phyloP scores from a whole-genome alignment of 2,329 filamentous ascomycete genomes.

The Colletotrichum sp. region DNA sequence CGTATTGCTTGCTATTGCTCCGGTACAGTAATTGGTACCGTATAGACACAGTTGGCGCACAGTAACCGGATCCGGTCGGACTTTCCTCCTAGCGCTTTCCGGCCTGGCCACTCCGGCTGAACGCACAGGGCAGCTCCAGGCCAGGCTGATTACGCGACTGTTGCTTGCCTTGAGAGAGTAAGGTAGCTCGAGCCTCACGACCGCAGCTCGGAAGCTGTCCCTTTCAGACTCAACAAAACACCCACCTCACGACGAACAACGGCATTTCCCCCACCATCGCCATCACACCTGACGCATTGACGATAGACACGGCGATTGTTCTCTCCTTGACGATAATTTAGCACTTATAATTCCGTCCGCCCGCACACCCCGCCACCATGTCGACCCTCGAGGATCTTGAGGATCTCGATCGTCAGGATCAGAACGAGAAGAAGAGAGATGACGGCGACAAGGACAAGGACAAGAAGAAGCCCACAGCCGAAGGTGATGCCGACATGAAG shows the following conservation, averaged over 20 bases:
- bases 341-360: neutral
- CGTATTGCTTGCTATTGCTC: neutral
- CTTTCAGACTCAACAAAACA: conserved; percentile 13
- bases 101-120: neutral
- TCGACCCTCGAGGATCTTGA: conserved; percentile 92
- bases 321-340: neutral
- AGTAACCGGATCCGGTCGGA: conserved; percentile 18
- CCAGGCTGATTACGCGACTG: conserved; percentile 26
- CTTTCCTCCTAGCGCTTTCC: conserved; percentile 22
- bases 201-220: conserved; percentile 24
- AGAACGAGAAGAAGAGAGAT: conserved; percentile 68
- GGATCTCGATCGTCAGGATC: conserved; percentile 81
- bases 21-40: neutral
- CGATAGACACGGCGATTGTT: neutral
- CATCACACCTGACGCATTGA: neutral
- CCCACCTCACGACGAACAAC: conserved; percentile 1
- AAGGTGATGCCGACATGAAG: conserved; percentile 89
- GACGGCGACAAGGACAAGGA: conserved; percentile 36
- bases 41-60: neutral
- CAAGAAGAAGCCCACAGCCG: conserved; percentile 44
- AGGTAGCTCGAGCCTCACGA: conserved; percentile 15
- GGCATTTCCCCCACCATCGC: neutral
- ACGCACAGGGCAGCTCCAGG: conserved; percentile 23
- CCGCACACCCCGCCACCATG: conserved; percentile 57
- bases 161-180: conserved; percentile 23